These are phyloP conservation scores for Thalassiosira livingstoniorum DNA, from an alignment of 352 stramenopile species.

Conservation along the genomic window DNA sequence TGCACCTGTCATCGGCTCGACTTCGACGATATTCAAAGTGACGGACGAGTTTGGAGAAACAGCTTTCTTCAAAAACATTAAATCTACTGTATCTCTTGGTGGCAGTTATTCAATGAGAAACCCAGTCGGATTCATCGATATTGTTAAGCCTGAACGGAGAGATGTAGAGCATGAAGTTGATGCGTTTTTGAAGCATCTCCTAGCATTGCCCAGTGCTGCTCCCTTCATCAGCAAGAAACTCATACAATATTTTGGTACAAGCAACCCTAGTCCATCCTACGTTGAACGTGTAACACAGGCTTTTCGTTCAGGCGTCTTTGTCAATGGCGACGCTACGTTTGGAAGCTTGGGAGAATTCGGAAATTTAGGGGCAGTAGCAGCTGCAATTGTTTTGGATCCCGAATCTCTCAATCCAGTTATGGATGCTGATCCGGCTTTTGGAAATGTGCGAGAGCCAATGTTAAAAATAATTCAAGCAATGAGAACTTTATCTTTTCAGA, in stretches of 20 bases:
- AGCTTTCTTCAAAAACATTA: conserved; percentile 46
- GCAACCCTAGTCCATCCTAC: conserved; percentile 74
- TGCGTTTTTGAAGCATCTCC: conserved; percentile 73
- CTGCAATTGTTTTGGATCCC: conserved; percentile 72
- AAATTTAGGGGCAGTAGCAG: conserved; percentile 67
- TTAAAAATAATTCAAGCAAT: conserved; percentile 35
- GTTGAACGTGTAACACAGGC: conserved; percentile 63
- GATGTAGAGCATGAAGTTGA: conserved; percentile 82
- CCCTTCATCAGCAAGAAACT: conserved; percentile 73
- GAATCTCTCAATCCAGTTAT: conserved; percentile 68
- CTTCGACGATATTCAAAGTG: conserved; percentile 55
- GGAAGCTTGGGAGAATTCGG: conserved; percentile 64
- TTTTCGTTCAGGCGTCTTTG: conserved; percentile 61
- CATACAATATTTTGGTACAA: conserved; percentile 72
- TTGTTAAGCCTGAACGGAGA: conserved; percentile 34
- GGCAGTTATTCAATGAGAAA: conserved; percentile 38
- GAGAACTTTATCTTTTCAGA: conserved; percentile 29
- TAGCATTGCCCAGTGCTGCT: conserved; percentile 67
- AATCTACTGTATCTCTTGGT: conserved; percentile 32
- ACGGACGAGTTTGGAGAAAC: conserved; percentile 37
- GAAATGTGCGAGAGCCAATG: conserved; percentile 69
- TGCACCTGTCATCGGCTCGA: neutral
- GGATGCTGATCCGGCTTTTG: conserved; percentile 64
- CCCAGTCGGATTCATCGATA: conserved; percentile 18
- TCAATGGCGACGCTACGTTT: conserved; percentile 50